These are phyloP conservation scores for Sarocladiaceae sp. DNA, from an alignment of 2,329 filamentous ascomycete genomes.

Conservation along the genomic window DNA sequence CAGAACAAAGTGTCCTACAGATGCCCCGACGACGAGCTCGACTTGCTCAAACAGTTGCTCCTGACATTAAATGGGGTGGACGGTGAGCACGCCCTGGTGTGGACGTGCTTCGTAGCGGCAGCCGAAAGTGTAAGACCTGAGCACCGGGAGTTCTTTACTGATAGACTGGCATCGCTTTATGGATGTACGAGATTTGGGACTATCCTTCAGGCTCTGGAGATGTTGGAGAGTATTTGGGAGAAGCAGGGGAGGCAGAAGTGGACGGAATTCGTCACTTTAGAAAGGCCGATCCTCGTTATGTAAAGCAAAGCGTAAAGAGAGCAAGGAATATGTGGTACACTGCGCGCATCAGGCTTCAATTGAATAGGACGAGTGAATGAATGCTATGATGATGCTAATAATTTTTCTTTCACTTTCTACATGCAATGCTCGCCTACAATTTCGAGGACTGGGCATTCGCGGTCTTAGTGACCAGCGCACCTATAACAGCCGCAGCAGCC, in stretches of 20 bases:
- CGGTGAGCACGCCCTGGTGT: conserved; percentile 10
- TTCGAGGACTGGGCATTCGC: conserved; percentile 5
- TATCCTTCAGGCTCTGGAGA: conserved; percentile 6
- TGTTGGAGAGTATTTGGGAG: conserved; percentile 10
- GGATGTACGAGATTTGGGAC: conserved; percentile 10
- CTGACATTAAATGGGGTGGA: background rate
- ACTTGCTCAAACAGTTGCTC: conserved; percentile 3
- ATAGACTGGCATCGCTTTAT: conserved; percentile 4
- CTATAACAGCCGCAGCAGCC: conserved; percentile 17
- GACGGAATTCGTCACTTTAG: background rate
- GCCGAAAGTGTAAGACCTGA: conserved; percentile 3
- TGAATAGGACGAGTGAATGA: background rate
- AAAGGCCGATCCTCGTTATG: conserved; percentile 6
- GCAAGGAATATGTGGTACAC: background rate
- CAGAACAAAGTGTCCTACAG: background rate
- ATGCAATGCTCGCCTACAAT: background rate
- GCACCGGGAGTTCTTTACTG: conserved; percentile 3
- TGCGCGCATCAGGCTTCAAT: background rate
- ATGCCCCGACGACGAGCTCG: background rate
- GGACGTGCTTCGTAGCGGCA: conserved; percentile 12
- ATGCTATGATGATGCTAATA: no score
- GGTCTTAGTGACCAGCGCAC: conserved; percentile 15
- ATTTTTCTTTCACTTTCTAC: no score
- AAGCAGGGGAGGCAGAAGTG: background rate
- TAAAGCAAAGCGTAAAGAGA: background rate